Conservation (phyloP, 2,329 filamentous ascomycete species). For the Trichothecium roseum region DNA sequence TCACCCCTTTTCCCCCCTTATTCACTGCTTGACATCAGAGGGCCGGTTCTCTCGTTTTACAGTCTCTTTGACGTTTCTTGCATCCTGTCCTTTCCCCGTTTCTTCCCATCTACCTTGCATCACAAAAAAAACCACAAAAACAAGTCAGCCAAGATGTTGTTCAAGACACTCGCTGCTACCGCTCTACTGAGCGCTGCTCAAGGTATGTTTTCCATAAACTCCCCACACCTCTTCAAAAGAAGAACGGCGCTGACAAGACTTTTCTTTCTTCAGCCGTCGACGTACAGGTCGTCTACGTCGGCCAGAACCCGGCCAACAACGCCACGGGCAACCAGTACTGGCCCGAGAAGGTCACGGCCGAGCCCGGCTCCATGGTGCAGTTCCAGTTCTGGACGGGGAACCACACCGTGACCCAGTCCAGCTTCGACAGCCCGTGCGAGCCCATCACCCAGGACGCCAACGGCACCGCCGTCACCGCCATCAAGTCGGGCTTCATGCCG, state of each 20-base stretch:
- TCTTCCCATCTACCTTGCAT: conserved; percentile 9
- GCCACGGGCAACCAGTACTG: conserved; percentile 45
- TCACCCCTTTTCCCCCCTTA: no score
- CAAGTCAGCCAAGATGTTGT: conserved; percentile 37
- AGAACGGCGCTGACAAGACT: background rate
- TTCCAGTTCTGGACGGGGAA: conserved; percentile 60
- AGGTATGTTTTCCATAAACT: conserved; percentile 21
- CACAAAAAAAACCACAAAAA: conserved; percentile 10
- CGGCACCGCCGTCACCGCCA: conserved; percentile 35
- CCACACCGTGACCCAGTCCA: conserved; percentile 72
- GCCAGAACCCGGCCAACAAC: conserved; percentile 37
- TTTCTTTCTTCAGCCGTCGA: conserved; percentile 17
- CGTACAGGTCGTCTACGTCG: conserved; percentile 58
- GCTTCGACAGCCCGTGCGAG: conserved; percentile 59
- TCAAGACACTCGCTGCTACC: conserved; percentile 34
- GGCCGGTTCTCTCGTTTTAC: conserved; percentile 3
- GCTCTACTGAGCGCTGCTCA: conserved; percentile 36
- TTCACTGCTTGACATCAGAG: conserved; percentile 4
- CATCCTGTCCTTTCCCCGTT: conserved; percentile 1
- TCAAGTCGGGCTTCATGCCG: conserved; percentile 60
- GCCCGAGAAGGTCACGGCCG: conserved; percentile 54
- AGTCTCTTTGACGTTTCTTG: conserved; percentile 18
- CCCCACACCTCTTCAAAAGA: no score
- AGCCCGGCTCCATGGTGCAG: conserved; percentile 53
- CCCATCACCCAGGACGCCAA: conserved; percentile 45